A percentile compares a stretch with the other conserved stretches of the same genome.
These are phyloP conservation scores for Vitis rupestris DNA, from an alignment of 164 flowering plant species.

Conservation along the genomic window DNA sequence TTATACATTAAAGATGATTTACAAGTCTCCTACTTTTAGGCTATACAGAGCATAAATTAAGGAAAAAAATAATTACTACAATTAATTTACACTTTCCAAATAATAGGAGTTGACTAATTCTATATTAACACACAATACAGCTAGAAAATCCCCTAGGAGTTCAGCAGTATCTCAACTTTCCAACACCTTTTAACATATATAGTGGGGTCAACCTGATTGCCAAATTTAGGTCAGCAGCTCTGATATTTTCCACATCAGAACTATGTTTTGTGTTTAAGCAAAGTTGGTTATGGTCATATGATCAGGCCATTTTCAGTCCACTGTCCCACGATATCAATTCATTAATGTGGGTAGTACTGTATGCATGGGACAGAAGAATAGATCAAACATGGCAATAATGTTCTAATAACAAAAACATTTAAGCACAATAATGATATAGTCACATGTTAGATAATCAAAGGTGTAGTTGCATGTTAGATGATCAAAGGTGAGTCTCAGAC, in stretches of 20 bases:
- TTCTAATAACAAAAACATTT: not conserved
- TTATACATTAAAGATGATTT: no score
- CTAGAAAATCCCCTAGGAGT: not conserved
- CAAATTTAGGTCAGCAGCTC: not conserved
- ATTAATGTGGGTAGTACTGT: not conserved
- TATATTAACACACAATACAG: not conserved
- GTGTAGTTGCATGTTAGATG: not conserved
- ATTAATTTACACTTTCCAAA: no score
- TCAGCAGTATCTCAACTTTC: no score
- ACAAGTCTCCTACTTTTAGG: no score
- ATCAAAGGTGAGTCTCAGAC: slow-evolving; percentile 18
- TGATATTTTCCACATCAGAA: no score
- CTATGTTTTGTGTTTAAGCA: not conserved
- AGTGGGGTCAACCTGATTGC: not conserved
- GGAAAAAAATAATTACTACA: no score
- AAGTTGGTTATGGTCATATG: not conserved
- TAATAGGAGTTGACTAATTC: no score
- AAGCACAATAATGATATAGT: not conserved
- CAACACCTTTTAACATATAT: no score
- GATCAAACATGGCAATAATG: not conserved
- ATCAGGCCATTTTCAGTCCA: not conserved
- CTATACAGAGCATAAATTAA: no score
- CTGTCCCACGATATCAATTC: not conserved
- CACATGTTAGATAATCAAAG: not conserved
- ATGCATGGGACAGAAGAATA: not conserved